phyloP scores from a whole-genome alignment of 352 stramenopile species.

The Phytophthora fragariaefolia region DNA sequence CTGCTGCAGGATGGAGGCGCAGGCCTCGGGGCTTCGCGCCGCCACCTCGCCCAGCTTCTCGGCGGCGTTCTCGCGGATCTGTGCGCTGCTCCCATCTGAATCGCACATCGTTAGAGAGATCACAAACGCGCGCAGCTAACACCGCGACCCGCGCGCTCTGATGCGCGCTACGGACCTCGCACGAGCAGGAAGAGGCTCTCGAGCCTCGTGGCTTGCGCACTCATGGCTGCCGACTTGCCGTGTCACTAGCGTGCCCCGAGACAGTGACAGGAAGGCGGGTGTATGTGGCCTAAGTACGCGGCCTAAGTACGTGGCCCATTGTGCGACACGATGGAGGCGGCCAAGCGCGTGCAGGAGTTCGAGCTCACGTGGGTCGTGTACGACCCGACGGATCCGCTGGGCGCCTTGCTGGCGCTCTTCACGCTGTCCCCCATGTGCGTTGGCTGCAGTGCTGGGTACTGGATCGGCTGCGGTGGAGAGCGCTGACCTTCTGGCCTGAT shows the following conservation, averaged over 20 bases:
- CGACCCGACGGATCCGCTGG: constrained; percentile 72
- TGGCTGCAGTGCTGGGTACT: background rate
- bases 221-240: constrained; percentile 19
- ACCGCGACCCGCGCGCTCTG: background rate
- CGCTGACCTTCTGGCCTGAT: background rate
- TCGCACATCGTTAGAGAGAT: constrained; percentile 15
- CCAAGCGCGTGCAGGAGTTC: constrained; percentile 63
- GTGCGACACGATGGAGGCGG: constrained; percentile 18
- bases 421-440: constrained; percentile 79
- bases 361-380: constrained; percentile 89
- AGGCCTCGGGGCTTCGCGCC: constrained; percentile 49
- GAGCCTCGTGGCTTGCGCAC: constrained; percentile 64
- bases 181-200: constrained; percentile 85
- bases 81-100: constrained; percentile 72
- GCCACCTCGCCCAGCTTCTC: constrained; percentile 76
- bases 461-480: background rate
- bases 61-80: constrained; percentile 73
- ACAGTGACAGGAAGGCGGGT: constrained; percentile 30
- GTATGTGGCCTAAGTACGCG: too few species aligned
- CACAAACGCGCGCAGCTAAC: background rate
- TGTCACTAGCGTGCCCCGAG: constrained; percentile 1
- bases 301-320: too few species aligned
- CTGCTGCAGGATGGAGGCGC: constrained; percentile 64
- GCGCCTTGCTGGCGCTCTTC: constrained; percentile 69
- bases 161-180: constrained; percentile 39